Evolutionary conservation across 768 basidiomycete genomes (phyloP).

Genomic region (Podaxis sp.): DNA sequence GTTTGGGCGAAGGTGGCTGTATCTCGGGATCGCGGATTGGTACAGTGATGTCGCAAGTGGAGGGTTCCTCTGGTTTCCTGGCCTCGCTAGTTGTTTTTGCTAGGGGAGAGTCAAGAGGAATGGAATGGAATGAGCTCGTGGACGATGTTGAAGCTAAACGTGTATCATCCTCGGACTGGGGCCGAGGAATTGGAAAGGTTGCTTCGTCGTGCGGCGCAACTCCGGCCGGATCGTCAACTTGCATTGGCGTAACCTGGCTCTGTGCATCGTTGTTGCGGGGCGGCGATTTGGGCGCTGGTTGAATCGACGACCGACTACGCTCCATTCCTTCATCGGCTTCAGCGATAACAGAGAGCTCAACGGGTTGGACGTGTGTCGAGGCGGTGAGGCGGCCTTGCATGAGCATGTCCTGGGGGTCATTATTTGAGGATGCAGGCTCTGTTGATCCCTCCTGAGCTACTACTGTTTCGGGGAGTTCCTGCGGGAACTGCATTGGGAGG

Average conservation of each 20-base stretch:
- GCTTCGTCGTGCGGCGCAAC: background rate
- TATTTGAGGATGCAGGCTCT: background rate
- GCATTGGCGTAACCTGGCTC: background rate
- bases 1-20: slow-evolving; percentile 1
- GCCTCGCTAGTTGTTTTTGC: slow-evolving; percentile 5
- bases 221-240: background rate
- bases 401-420: background rate
- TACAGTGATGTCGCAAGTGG: slow-evolving; percentile 14
- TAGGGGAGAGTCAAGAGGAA: slow-evolving; percentile 36
- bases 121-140: slow-evolving; percentile 34
- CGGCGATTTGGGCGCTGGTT: background rate
- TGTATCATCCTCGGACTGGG: slow-evolving; percentile 1
- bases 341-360: slow-evolving; percentile 65
- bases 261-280: background rate
- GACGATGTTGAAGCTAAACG: slow-evolving; percentile 29
- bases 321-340: slow-evolving; percentile 68
- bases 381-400: slow-evolving; percentile 8
- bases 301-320: slow-evolving; percentile 28
- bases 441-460: background rate
- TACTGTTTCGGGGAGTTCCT: slow-evolving; percentile 11
- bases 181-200: background rate
- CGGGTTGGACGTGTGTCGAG: slow-evolving; percentile 25
- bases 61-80: slow-evolving; percentile 14
- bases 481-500: slow-evolving; percentile 15
- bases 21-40: slow-evolving; percentile 7